Evolutionary conservation across 1,139 yeast genomes (phyloP).

Genomic region (Meyerozyma guilliermondii): DNA sequence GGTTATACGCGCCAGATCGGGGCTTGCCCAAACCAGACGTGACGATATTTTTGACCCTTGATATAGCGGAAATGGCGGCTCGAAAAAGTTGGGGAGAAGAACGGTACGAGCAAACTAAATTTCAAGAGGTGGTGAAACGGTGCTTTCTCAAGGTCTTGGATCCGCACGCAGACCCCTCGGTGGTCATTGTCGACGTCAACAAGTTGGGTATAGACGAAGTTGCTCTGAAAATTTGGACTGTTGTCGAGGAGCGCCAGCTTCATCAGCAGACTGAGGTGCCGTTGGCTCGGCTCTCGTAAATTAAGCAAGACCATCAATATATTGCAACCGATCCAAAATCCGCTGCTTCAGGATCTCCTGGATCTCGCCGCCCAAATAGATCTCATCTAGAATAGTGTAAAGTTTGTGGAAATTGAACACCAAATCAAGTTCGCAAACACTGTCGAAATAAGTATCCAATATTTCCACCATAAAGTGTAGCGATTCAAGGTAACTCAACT

Average conservation of each 20-base stretch:
- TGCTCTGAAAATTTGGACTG: not conserved
- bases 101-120: slow-evolving; percentile 70
- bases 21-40: slow-evolving; percentile 89
- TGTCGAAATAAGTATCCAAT: slow-evolving; percentile 75
- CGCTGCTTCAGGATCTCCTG: slow-evolving; percentile 64
- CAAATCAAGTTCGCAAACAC: slow-evolving; percentile 92
- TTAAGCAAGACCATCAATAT: slow-evolving; percentile 42
- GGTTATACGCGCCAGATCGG: slow-evolving; percentile 78
- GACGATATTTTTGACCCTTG: slow-evolving; percentile 70
- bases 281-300: not conserved
- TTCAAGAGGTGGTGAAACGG: slow-evolving; percentile 64
- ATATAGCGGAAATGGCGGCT: slow-evolving; percentile 38
- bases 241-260: not conserved
- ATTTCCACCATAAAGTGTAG: slow-evolving; percentile 88
- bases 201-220: slow-evolving; percentile 55
- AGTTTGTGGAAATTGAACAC: slow-evolving; percentile 77
- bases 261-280: not conserved
- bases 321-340: slow-evolving; percentile 49
- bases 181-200: slow-evolving; percentile 57
- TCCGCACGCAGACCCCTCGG: slow-evolving; percentile 24
- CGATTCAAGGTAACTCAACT: slow-evolving; percentile 75
- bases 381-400: slow-evolving; percentile 67
- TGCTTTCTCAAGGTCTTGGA: slow-evolving; percentile 50
- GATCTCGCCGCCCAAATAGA: slow-evolving; percentile 74
- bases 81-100: slow-evolving; percentile 91